These are phyloP conservation scores for Cronartium quercuum DNA, from an alignment of 1,284 basidiomycete genomes.

Conservation along the genomic window DNA sequence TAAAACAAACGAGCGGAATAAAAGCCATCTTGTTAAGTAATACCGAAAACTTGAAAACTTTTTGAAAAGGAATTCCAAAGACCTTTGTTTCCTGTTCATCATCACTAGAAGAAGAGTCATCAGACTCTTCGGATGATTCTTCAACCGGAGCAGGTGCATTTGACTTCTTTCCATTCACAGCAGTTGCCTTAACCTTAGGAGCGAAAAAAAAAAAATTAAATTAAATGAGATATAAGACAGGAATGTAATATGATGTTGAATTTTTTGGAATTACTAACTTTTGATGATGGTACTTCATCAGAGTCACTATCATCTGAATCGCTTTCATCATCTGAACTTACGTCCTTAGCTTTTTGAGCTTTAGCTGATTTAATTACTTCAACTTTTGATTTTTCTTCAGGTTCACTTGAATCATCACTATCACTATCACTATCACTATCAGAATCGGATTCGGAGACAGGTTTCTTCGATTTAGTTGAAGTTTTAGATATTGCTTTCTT, in stretches of 20 bases:
- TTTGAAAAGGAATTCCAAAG: not conserved
- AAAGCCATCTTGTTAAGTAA: not conserved
- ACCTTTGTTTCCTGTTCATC: not conserved
- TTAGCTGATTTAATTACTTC: constrained; percentile 4
- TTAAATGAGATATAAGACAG: not conserved
- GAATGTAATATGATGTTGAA: not conserved
- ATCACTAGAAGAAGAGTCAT: not conserved
- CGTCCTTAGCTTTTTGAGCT: not conserved
- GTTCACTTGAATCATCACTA: constrained; percentile 1
- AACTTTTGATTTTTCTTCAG: constrained; percentile 20
- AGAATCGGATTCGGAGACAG: constrained; percentile 22
- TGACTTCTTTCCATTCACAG: not conserved
- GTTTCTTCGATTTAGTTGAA: not conserved
- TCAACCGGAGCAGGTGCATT: not conserved
- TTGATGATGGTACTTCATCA: not conserved
- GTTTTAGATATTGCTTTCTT: not conserved
- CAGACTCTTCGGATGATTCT: constrained; percentile 19
- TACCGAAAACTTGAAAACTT: not conserved
- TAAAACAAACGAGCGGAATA: not conserved
- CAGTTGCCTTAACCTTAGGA: not conserved
- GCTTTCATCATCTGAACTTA: not conserved
- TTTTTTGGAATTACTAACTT: not conserved
- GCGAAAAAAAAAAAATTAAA: not conserved
- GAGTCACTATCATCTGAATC: constrained; percentile 20
- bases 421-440: constrained; percentile 15